These are phyloP conservation scores for Biscogniauxia marginata DNA, from an alignment of 2,329 filamentous ascomycete species.

Conservation along the genomic window DNA sequence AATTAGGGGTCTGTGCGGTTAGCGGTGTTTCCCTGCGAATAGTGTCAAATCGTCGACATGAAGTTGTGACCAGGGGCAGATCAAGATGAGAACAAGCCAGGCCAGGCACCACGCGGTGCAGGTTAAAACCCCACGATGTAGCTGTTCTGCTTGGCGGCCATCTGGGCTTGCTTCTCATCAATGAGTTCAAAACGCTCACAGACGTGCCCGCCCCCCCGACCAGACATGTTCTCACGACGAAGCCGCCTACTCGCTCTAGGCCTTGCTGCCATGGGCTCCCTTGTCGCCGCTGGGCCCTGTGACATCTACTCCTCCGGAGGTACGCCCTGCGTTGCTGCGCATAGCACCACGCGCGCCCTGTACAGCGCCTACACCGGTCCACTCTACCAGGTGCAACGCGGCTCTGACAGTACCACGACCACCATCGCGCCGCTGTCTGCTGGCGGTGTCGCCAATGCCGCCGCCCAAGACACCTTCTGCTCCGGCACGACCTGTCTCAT, in stretches of 20 bases:
- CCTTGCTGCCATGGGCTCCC: constrained; percentile 11
- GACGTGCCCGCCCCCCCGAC: too few relatives aligned
- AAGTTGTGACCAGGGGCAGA: too few relatives aligned
- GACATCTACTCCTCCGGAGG: constrained; percentile 59
- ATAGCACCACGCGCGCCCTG: constrained; percentile 63
- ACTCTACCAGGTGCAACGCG: constrained; percentile 60
- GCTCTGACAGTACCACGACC: constrained; percentile 48
- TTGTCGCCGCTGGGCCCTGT: constrained; percentile 51
- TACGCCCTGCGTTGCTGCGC: constrained; percentile 63
- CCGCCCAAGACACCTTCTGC: constrained; percentile 61
- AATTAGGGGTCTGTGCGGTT: too few relatives aligned
- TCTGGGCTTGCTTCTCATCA: too few relatives aligned
- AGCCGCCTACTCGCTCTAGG: constrained; percentile 8
- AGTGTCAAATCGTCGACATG: too few relatives aligned
- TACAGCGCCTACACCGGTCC: constrained; percentile 52
- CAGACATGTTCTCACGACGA: too few relatives aligned
- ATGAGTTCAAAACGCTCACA: too few relatives aligned
- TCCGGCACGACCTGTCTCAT: constrained; percentile 61
- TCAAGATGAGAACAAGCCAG: too few relatives aligned
- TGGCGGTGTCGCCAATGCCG: constrained; percentile 62
- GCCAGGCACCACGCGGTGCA: too few relatives aligned
- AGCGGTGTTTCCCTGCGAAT: too few relatives aligned
- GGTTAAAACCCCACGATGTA: too few relatives aligned
- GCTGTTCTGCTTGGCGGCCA: too few relatives aligned
- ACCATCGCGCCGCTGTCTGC: constrained; percentile 51